These are phyloP conservation scores for Pochonia chlamydosporia DNA, from an alignment of 2,329 filamentous ascomycete genomes.

Conservation along the genomic window DNA sequence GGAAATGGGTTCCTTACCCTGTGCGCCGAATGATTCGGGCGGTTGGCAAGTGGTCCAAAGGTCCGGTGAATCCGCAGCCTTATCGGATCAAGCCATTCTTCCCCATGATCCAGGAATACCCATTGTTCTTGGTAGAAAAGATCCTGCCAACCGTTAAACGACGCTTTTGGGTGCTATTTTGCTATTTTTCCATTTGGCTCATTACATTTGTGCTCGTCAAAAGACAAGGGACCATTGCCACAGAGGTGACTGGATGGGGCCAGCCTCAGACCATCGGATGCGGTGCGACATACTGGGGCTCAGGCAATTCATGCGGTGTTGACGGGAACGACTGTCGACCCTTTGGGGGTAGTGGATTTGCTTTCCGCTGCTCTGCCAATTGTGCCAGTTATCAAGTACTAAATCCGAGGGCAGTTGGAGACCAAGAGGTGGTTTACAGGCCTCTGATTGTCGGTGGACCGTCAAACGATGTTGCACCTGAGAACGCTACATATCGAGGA, in stretches of 20 bases:
- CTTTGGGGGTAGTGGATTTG: conserved; percentile 62
- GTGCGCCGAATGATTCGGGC: conserved; percentile 39
- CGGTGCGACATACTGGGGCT: conserved; percentile 62
- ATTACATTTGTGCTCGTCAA: conserved; percentile 64
- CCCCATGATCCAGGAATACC: conserved; percentile 61
- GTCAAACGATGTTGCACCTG: conserved; percentile 31
- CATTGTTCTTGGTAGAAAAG: conserved; percentile 56
- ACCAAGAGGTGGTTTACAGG: conserved; percentile 58
- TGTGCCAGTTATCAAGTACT: conserved; percentile 61
- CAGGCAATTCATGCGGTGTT: conserved; percentile 66
- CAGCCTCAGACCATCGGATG: conserved; percentile 61
- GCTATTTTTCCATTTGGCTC: conserved; percentile 62
- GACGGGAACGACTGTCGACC: conserved; percentile 71
- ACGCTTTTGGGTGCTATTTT: conserved; percentile 50
- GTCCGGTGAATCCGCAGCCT: conserved; percentile 46
- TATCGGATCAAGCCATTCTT: conserved; percentile 53
- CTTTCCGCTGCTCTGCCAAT: conserved; percentile 70
- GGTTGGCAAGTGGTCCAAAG: conserved; percentile 44
- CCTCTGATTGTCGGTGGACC: conserved; percentile 66
- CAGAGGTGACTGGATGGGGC: conserved; percentile 63
- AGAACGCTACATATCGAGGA: conserved; percentile 66
- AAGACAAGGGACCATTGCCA: conserved; percentile 51
- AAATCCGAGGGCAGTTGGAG: conserved; percentile 71
- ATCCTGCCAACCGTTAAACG: conserved; percentile 55
- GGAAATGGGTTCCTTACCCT: conserved; percentile 55